Conservation (phyloP, 106 monocot genomes). For the Acorus calamus region DNA sequence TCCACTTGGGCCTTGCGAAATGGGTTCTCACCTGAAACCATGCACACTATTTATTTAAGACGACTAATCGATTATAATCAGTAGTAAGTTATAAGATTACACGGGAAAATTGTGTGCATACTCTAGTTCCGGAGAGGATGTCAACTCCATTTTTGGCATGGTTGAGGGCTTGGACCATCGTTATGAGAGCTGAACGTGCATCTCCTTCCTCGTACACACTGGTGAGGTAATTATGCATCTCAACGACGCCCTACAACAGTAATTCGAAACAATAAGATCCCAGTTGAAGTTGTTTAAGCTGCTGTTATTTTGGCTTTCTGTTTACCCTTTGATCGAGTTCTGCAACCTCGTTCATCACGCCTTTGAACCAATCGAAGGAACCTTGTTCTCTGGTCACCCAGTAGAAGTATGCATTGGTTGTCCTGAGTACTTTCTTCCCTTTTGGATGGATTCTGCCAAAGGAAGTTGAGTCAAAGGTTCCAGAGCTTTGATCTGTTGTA, state of each 20-base stretch:
- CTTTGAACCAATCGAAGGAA: conserved; percentile 97
- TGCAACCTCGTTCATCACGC: conserved; percentile 90
- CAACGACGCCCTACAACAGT: conserved; percentile 56
- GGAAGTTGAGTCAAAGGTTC: conserved; percentile 33
- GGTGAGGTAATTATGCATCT: conserved; percentile 95
- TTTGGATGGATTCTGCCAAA: conserved; percentile 28
- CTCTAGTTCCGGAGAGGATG: conserved; percentile 81
- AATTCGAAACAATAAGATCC: neutral
- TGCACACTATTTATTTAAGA: neutral
- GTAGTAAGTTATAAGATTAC: neutral
- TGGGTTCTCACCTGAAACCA: conserved; percentile 63
- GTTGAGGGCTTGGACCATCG: conserved; percentile 89
- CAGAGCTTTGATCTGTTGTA: conserved; percentile 10
- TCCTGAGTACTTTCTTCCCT: conserved; percentile 46
- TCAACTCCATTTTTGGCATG: conserved; percentile 94
- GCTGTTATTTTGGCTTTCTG: neutral
- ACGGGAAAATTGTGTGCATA: conserved; percentile 9
- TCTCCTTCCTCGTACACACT: conserved; percentile 96
- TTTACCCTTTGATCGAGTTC: conserved; percentile 85
- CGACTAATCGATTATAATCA: neutral
- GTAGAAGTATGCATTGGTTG: conserved; percentile 93
- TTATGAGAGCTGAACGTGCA: conserved; percentile 86
- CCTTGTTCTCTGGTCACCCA: conserved; percentile 96
- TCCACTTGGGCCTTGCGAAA: conserved; percentile 94
- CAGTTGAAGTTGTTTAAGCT: too few relatives aligned